Evolutionary conservation across 2,329 filamentous ascomycete species (phyloP), one percentile per base, ranked within the genome.

Genomic region (Colletotrichum eremochloae): DNA sequence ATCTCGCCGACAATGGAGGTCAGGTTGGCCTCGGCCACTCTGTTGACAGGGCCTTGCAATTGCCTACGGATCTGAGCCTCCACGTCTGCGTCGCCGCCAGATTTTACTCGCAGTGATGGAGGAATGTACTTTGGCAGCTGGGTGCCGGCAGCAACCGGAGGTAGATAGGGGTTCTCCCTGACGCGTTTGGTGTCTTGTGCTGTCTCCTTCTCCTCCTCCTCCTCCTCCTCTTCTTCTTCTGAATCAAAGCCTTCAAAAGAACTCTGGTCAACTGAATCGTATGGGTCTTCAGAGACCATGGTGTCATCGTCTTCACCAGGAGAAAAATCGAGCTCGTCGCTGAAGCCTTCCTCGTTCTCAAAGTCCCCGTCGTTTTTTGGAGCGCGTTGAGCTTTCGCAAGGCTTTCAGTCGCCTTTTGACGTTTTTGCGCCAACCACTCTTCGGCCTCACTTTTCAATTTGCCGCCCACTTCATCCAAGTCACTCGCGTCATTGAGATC

Each of bases 1-100:
- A 97, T 87, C 24, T 97, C 93, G 55, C 89, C 88, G 4, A 98
- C 84, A 65, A 98, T 97, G 2, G 94, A 93, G 7, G 97, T 82
- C 74, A 99, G 86, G 76, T 96, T 98, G 48, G 94, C 91, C 79
- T 98, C 96, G 0, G 96, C 98, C 42, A 99, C 86, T 79, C 96
- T 92, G 81, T 99, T 99, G 79, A 99, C 88, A 24, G 96, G 87
- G 78, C 96, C 96, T 80, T 98, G 95, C 0, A 94, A 87, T 78
- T 97, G 94, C 74, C 94, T 90, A 71, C 91, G 91, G 62, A 99
- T 84, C 50, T 93, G 91, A 15, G 86, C 86, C 60, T 93, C 85
- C 53, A 88, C 85, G 79, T 97, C 93, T 1, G 88, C 87, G 74
- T 93, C 91, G 0, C 90, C 89, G 1, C 88, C 86, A 3, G 88